These are phyloP conservation scores for Aegilops longissima DNA, from an alignment of 176 grass and related monocot genomes.

Conservation along the genomic window DNA sequence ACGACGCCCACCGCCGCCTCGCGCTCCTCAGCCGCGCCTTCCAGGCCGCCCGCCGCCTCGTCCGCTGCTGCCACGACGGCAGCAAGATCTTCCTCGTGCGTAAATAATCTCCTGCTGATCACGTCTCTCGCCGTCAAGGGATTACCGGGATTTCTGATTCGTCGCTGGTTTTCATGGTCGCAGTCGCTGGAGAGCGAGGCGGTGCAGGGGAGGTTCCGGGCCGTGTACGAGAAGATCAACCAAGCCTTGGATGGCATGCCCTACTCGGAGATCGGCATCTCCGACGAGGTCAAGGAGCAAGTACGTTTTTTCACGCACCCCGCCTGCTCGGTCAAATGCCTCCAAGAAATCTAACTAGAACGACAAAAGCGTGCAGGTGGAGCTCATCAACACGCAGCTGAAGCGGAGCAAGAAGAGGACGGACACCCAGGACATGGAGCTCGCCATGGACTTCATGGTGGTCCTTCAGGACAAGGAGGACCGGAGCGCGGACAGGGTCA, in stretches of 20 bases:
- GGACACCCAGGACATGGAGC: conserved; percentile 79
- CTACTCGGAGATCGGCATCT: conserved; percentile 45
- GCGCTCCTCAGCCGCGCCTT: conserved; percentile 42
- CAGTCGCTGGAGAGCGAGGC: conserved; percentile 64
- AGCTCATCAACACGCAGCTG: conserved; percentile 55
- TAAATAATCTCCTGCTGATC: neutral
- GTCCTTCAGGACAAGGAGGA: conserved; percentile 54
- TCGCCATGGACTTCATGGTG: conserved; percentile 71
- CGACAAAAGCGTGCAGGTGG: conserved; percentile 19
- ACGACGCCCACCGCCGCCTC: conserved; percentile 33
- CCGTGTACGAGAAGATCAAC: conserved; percentile 55
- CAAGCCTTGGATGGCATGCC: conserved; percentile 66
- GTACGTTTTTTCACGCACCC: neutral
- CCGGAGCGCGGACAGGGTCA: conserved; percentile 43
- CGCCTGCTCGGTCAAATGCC: neutral
- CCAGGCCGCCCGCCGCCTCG: conserved; percentile 49
- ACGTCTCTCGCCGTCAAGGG: neutral
- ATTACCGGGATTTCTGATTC: neutral
- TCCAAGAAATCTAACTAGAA: neutral
- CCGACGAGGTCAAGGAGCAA: conserved; percentile 76
- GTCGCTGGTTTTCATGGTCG: neutral
- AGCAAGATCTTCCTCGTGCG: conserved; percentile 74
- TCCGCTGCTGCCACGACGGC: conserved; percentile 66
- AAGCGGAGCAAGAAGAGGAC: conserved; percentile 59
- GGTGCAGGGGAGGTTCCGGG: conserved; percentile 37